Evolutionary conservation across 257 asterid species (phyloP).

Genomic region (Petrea volubilis): DNA sequence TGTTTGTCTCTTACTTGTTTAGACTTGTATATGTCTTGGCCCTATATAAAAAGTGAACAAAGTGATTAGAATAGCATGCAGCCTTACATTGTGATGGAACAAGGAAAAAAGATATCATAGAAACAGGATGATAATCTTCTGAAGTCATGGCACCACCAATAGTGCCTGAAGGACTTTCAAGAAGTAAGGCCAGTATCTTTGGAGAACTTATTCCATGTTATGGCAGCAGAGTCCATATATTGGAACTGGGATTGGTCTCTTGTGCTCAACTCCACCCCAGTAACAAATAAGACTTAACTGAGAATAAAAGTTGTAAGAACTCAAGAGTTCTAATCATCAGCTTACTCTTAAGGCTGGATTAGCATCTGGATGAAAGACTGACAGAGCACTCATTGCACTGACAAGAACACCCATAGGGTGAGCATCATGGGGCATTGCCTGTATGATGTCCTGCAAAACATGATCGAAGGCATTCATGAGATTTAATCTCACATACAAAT

Average conservation of each 20-base stretch:
- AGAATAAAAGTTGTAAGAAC: conserved; percentile 1
- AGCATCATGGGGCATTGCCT: conserved; percentile 99
- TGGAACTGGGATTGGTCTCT: neutral
- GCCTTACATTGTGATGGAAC: neutral
- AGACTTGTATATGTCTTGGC: conserved; percentile 73
- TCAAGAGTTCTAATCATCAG: neutral
- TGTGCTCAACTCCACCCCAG: neutral
- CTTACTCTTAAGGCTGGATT: conserved; percentile 97
- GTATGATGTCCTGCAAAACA: conserved; percentile 88
- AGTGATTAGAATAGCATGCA: conserved; percentile 1
- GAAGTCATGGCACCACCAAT: neutral
- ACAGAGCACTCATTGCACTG: conserved; percentile 94
- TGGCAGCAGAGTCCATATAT: conserved; percentile 8
- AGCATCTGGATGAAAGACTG: conserved; percentile 99
- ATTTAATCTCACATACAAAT: conserved; percentile 4
- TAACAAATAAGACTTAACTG: neutral
- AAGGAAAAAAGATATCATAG: neutral
- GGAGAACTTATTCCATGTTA: neutral
- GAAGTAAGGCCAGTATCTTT: neutral
- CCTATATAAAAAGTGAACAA: conserved; percentile 39
- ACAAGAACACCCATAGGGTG: conserved; percentile 99
- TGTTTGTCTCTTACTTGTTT: conserved; percentile 85
- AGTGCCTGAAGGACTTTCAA: conserved; percentile 1
- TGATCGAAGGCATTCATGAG: conserved; percentile 33
- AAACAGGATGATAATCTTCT: neutral